A percentile compares a stretch with the other conserved stretches of the same genome.
Conservation (phyloP, 2,329 filamentous ascomycete genomes). For the Macroventuria anomochaeta region DNA sequence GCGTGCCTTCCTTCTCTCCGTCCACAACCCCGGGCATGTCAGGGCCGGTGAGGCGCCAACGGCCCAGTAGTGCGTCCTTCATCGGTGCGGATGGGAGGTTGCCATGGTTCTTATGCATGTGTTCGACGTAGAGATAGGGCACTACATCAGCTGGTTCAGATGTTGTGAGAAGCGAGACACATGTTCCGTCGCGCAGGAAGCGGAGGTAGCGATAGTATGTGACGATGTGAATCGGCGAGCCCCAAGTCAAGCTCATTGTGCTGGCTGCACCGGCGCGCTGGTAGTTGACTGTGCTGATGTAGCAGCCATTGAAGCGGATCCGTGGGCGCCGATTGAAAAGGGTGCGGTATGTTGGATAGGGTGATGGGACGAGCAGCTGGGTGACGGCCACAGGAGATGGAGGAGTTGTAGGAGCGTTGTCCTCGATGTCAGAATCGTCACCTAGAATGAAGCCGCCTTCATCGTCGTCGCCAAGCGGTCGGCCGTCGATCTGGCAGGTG, state of each 20-base stretch:
- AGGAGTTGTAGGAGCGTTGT: conserved; percentile 4
- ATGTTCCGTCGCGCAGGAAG: conserved; percentile 89
- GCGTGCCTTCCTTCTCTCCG: conserved; percentile 41
- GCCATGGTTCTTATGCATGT: conserved; percentile 59
- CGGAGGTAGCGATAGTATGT: conserved; percentile 98
- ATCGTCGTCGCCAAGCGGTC: conserved; percentile 47
- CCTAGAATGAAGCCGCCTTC: conserved; percentile 42
- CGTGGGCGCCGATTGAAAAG: conserved; percentile 86
- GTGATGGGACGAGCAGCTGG: conserved; percentile 43
- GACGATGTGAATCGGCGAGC: conserved; percentile 86
- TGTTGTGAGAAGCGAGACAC: conserved; percentile 80
- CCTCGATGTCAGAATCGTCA: conserved; percentile 26
- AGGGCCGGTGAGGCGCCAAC: conserved; percentile 69
- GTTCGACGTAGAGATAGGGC: conserved; percentile 77
- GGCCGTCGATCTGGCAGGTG: conserved; percentile 65
- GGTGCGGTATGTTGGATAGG: conserved; percentile 56
- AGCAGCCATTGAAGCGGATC: conserved; percentile 92
- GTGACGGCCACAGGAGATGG: conserved; percentile 32
- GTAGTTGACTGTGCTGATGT: conserved; percentile 97
- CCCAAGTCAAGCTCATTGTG: conserved; percentile 75
- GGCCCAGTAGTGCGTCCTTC: conserved; percentile 69
- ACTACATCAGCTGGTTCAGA: conserved; percentile 86
- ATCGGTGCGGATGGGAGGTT: conserved; percentile 63
- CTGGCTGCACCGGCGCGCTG: conserved; percentile 79
- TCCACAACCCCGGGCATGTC: conserved; percentile 17